These are phyloP conservation scores for Hypoxylon cercidicola DNA, from an alignment of 495 filamentous ascomycete species.

Conservation along the genomic window DNA sequence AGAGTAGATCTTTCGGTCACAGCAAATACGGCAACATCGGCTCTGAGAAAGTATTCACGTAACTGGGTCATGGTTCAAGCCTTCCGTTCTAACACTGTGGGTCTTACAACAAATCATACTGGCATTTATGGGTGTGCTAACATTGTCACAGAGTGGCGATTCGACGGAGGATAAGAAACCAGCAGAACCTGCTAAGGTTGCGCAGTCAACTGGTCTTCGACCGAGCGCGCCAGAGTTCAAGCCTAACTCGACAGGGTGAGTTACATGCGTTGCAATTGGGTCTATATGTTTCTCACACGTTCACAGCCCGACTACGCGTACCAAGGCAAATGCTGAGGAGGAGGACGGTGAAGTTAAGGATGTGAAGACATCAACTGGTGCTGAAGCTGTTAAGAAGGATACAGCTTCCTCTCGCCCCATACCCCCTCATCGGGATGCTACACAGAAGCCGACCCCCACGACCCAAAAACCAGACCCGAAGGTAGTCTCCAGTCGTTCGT, in stretches of 20 bases:
- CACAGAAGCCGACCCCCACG: constrained; percentile 21
- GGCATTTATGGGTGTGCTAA: constrained; percentile 33
- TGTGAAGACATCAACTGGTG: constrained; percentile 51
- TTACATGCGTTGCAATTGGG: constrained; percentile 31
- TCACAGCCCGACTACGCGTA: constrained; percentile 47
- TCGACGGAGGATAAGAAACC: constrained; percentile 48
- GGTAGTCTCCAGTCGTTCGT: constrained; percentile 37
- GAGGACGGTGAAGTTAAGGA: constrained; percentile 86
- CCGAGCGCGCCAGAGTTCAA: constrained; percentile 60
- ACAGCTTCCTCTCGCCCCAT: constrained; percentile 11
- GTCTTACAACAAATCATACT: constrained; percentile 50
- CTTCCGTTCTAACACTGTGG: constrained; percentile 67
- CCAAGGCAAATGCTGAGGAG: constrained; percentile 63
- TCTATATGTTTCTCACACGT: constrained; percentile 37
- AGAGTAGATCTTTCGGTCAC: constrained; percentile 91
- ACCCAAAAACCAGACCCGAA: constrained; percentile 38
- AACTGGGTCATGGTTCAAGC: constrained; percentile 88
- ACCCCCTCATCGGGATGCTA: constrained; percentile 20
- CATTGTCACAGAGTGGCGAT: constrained; percentile 49
- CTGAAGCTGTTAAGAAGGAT: constrained; percentile 28
- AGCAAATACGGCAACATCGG: constrained; percentile 83
- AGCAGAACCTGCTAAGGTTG: constrained; percentile 34
- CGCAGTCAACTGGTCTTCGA: constrained; percentile 45
- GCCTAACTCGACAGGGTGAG: constrained; percentile 45
- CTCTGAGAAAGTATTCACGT: constrained; percentile 79